Evolutionary conservation across 2,329 filamentous ascomycete genomes (phyloP).

Genomic region (Geosmithia flava): DNA sequence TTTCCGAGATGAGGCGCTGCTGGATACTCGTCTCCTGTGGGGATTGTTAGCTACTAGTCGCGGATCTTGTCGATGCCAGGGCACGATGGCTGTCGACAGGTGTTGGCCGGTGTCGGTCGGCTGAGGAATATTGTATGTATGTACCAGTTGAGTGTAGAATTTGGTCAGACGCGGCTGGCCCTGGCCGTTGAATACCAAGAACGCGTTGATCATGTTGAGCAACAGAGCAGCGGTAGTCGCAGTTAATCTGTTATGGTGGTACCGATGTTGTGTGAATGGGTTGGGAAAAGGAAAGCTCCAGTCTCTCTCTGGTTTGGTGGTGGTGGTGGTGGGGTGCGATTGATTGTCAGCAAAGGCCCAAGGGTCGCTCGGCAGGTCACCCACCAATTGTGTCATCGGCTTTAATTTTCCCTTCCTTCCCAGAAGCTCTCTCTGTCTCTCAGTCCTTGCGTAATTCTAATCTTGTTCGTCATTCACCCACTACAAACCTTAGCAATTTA

Average conservation of each 20-base stretch:
- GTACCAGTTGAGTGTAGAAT: conserved; percentile 95
- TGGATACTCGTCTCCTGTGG: conserved; percentile 88
- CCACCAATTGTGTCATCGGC: not conserved
- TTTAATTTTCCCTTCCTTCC: not conserved
- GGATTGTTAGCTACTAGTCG: no score
- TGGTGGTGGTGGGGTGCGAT: not conserved
- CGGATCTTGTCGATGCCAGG: no score
- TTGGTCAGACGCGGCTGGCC: conserved; percentile 94
- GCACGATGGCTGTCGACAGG: not conserved
- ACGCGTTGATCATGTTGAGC: conserved; percentile 82
- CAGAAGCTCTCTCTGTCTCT: not conserved
- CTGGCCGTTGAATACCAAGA: conserved; percentile 97
- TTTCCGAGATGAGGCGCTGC: conserved; percentile 91
- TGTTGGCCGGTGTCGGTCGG: not conserved
- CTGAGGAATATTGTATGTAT: no score
- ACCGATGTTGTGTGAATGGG: no score
- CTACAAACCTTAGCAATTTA: not conserved
- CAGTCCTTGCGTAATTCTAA: not conserved
- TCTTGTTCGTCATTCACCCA: no score
- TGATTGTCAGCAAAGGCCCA: not conserved
- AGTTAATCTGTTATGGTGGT: no score
- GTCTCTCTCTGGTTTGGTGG: not conserved
- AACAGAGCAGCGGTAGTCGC: not conserved
- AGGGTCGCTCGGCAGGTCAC: not conserved
- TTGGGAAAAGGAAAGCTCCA: no score